These are phyloP conservation scores for Zymoseptoria pseudotritici DNA, from an alignment of 2,329 filamentous ascomycete species.

Conservation along the genomic window DNA sequence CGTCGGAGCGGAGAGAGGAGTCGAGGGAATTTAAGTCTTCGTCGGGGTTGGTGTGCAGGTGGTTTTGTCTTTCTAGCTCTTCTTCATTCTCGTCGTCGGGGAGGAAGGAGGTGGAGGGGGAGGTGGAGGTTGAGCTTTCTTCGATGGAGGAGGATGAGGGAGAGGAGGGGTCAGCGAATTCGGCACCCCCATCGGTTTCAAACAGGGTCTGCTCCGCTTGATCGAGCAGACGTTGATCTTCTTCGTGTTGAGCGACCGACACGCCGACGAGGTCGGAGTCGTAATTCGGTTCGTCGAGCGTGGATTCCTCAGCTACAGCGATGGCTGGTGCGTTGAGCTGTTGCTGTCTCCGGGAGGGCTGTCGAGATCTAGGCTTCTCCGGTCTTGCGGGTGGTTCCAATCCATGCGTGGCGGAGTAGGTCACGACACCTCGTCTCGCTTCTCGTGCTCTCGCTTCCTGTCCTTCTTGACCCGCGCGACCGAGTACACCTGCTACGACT, in stretches of 20 bases:
- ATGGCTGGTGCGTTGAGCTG: neutral
- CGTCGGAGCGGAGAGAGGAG: conserved; percentile 7
- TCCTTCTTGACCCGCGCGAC: conserved; percentile 73
- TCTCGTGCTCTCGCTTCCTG: conserved; percentile 58
- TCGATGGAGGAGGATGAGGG: neutral
- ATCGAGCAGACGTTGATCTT: conserved; percentile 6
- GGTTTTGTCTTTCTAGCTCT: neutral
- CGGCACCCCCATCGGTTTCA: neutral
- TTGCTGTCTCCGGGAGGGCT: neutral
- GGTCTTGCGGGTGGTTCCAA: conserved; percentile 6
- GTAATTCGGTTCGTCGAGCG: conserved; percentile 4
- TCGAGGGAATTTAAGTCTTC: conserved; percentile 7
- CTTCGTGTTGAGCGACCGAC: conserved; percentile 10
- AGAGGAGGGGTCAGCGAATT: neutral
- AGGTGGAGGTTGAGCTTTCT: neutral
- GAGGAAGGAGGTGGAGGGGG: neutral
- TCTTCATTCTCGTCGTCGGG: neutral
- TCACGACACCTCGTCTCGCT: conserved; percentile 55
- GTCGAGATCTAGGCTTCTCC: neutral
- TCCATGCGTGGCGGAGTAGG: conserved; percentile 43
- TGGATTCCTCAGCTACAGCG: neutral
- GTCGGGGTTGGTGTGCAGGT: neutral
- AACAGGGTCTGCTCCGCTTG: neutral
- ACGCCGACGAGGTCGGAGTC: conserved; percentile 9
- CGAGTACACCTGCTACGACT: conserved; percentile 77